Evolutionary conservation across 805 yeast genomes (phyloP).

Genomic region (Yarrowia deformans): DNA sequence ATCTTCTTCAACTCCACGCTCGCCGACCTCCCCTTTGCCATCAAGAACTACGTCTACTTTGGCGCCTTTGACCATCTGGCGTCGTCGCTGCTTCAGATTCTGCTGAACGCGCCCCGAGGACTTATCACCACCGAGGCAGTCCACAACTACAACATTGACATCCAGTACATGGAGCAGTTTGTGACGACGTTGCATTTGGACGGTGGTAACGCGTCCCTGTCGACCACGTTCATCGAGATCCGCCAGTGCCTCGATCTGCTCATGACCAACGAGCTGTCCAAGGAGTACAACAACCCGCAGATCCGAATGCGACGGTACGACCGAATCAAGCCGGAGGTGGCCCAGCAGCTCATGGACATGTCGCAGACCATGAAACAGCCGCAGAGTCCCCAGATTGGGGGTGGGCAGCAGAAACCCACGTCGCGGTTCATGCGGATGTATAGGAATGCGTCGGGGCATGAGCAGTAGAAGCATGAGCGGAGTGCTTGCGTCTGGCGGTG

Average conservation of each 20-base stretch:
- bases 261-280: slow-evolving; percentile 63
- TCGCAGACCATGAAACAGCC: slow-evolving; percentile 35
- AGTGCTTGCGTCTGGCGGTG: background rate
- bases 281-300: slow-evolving; percentile 65
- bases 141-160: slow-evolving; percentile 78
- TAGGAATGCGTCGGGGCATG: slow-evolving; percentile 7
- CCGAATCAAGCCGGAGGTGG: slow-evolving; percentile 76
- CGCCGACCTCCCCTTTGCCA: slow-evolving; percentile 77
- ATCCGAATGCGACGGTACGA: slow-evolving; percentile 71
- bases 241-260: slow-evolving; percentile 81
- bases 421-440: slow-evolving; percentile 33
- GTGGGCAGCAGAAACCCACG: slow-evolving; percentile 20
- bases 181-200: slow-evolving; percentile 49
- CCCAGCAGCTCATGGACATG: slow-evolving; percentile 58
- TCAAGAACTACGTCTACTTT: slow-evolving; percentile 79
- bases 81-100: slow-evolving; percentile 66
- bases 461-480: slow-evolving; percentile 3
- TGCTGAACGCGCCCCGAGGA: slow-evolving; percentile 60
- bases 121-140: slow-evolving; percentile 67
- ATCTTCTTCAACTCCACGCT: slow-evolving; percentile 86
- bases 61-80: slow-evolving; percentile 88
- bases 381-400: slow-evolving; percentile 33
- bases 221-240: slow-evolving; percentile 77
- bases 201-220: slow-evolving; percentile 53
- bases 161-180: slow-evolving; percentile 71